phyloP scores from a whole-genome alignment of 352 stramenopile genomes.

The Blastocystis sp. region DNA sequence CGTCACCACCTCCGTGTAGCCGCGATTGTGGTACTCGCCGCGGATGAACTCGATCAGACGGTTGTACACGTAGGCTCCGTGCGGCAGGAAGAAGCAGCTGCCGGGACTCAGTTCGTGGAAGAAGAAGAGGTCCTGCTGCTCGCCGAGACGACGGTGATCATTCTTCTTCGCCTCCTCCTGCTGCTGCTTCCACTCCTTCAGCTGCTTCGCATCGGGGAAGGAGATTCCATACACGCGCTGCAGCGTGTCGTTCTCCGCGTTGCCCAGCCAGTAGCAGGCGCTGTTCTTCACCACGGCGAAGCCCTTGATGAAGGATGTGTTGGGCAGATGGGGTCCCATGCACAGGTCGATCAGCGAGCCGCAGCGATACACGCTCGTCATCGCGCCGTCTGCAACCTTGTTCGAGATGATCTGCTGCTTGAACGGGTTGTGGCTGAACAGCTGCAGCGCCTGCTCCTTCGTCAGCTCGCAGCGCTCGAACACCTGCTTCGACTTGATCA shows the following conservation, averaged over 20 bases:
- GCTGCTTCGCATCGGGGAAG: constrained; percentile 90
- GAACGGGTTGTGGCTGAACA: constrained; percentile 97
- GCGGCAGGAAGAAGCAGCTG: constrained; percentile 90
- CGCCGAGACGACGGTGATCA: constrained; percentile 84
- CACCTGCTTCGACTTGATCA: constrained; percentile 88
- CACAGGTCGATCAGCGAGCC: constrained; percentile 94
- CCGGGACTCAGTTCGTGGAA: constrained; percentile 84
- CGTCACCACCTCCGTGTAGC: constrained; percentile 86
- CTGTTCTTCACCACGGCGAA: constrained; percentile 83
- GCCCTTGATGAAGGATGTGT: constrained; percentile 87
- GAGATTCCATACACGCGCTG: constrained; percentile 91
- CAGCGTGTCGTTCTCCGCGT: constrained; percentile 88
- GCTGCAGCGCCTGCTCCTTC: constrained; percentile 90
- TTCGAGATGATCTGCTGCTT: constrained; percentile 85
- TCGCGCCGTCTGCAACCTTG: constrained; percentile 86
- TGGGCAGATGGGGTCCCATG: constrained; percentile 84
- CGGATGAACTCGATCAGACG: constrained; percentile 91
- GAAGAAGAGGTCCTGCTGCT: constrained; percentile 88
- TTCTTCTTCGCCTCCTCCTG: constrained; percentile 85
- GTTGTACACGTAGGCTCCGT: constrained; percentile 94
- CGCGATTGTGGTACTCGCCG: constrained; percentile 72
- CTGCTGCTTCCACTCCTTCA: constrained; percentile 91
- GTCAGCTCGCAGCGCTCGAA: constrained; percentile 94
- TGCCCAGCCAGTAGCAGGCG: constrained; percentile 87
- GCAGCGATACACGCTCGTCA: constrained; percentile 92